Percentiles rank a stretch among this genome's conserved stretches.
phyloP scores from a whole-genome alignment of 352 stramenopile species.

The Phytophthora niederhauseri region DNA sequence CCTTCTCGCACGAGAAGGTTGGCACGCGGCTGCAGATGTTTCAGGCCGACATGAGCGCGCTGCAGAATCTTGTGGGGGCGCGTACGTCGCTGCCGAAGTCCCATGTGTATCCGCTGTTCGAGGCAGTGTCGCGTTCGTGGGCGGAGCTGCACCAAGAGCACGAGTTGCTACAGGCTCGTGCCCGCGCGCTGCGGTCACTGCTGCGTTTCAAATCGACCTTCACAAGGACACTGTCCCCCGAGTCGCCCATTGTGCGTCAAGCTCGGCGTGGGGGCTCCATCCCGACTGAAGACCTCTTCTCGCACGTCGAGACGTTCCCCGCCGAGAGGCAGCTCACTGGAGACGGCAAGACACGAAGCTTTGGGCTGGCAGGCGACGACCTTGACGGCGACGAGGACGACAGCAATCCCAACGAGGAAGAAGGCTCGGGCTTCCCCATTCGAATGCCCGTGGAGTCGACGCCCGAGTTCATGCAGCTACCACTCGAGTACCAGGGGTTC shows the following conservation, averaged over 20 bases:
- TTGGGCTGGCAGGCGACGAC: constrained; percentile 20
- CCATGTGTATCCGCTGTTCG: constrained; percentile 95
- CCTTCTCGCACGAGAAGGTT: constrained; percentile 86
- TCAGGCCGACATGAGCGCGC: constrained; percentile 63
- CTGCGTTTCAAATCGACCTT: constrained; percentile 84
- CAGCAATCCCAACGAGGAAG: constrained; percentile 45
- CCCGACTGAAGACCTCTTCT: constrained; percentile 71
- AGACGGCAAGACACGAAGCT: constrained; percentile 25
- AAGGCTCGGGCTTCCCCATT: constrained; percentile 59
- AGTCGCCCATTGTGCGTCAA: constrained; percentile 61
- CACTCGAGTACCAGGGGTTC: constrained; percentile 93
- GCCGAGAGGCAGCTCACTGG: constrained; percentile 41
- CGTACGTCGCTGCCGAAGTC: constrained; percentile 92
- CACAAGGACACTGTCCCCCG: constrained; percentile 52
- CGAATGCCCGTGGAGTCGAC: constrained; percentile 92
- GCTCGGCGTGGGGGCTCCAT: constrained; percentile 63
- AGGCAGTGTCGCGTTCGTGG: constrained; percentile 88
- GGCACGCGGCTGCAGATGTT: constrained; percentile 69
- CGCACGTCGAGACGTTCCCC: constrained; percentile 66
- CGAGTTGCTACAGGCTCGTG: constrained; percentile 72
- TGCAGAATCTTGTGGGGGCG: constrained; percentile 86
- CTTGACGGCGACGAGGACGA: constrained; percentile 45
- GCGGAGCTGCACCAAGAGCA: constrained; percentile 77
- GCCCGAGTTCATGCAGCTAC: constrained; percentile 94
- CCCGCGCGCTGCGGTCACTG: constrained; percentile 65